Base-by-base conservation (phyloP, 768 basidiomycete species). In the Boletales sp. region DNA sequence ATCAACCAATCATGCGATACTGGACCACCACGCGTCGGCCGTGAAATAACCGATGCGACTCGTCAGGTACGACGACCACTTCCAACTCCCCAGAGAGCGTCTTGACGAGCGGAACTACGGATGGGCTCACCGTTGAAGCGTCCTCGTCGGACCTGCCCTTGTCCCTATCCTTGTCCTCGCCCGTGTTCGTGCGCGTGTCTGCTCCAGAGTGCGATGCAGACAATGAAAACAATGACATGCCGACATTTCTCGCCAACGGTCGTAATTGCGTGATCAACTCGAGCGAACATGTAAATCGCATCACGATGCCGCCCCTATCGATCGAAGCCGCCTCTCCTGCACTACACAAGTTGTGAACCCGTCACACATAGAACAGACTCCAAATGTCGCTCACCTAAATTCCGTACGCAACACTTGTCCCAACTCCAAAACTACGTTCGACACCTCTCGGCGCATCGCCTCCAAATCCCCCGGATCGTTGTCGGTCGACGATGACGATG, bases 11-110 rank as follows among this genome's bases (percentile, higher is more conserved):
- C 55, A 83, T 69, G 14, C 72, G 70, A 65, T 81, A 80, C 36
- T 76, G 74, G 50, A 83, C 66, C 54, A 81, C 70, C 9, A 74
- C 78, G 46, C 76, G 72, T 65, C 78, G 74, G 36, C 83, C 83
- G n/a, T 75, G 69, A 55, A 83, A 72, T 52, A 75, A 68, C 8
- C 36, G 57, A 60, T 85, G 83, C 7, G 81, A 74, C 17, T 72
- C 69, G 54, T 85, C 82, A 8, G 77, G 74, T 13, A 82, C 59
- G 28, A 80, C 66, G 11, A 72, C 71, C 19, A 82, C 67, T 57
- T 83, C 79, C 34, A 84, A 61, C 60, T 84, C 80, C n/a, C 80
- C 82, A 19, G 70, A 65, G 70, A 83, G 74, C 31, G 55, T 58
- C 59, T 76, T 75, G 47, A 52, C 46, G 35, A 68, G 48, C 30